A percentile compares a stretch with the other conserved stretches of the same genome.
Conservation (phyloP, 495 filamentous ascomycete genomes). For the Aspergillus saccharolyticus region DNA sequence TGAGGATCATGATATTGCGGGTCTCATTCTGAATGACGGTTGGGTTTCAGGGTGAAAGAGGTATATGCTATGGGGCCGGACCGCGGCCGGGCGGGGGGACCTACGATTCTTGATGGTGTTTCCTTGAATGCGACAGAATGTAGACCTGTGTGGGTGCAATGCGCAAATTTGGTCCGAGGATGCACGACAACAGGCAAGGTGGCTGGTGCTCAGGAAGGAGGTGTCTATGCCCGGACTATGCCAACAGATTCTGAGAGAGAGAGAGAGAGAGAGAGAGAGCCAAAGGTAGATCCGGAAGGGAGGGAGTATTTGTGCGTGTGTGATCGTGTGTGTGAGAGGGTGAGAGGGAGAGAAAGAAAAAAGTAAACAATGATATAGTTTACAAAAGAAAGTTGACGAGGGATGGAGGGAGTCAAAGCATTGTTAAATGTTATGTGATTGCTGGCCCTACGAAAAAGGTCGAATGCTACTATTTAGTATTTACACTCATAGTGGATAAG, state of each 20-base stretch:
- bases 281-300: background rate
- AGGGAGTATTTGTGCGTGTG: too few relatives aligned
- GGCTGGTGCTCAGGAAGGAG: background rate
- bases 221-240: background rate
- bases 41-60: constrained; percentile 1
- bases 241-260: background rate
- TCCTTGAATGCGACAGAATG: background rate
- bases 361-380: constrained; percentile 1
- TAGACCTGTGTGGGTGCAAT: background rate
- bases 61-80: constrained; percentile 8
- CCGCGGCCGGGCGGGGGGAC: constrained; percentile 17
- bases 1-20: constrained; percentile 1
- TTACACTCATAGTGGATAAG: constrained; percentile 18
- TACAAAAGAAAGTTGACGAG: constrained; percentile 8
- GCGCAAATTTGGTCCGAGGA: too few relatives aligned
- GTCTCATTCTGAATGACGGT: constrained; percentile 1
- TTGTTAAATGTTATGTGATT: constrained; percentile 31
- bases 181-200: background rate
- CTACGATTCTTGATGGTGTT: constrained; percentile 4
- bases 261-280: background rate
- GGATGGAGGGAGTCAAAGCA: constrained; percentile 28
- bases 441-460: constrained; percentile 23
- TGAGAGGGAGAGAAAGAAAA: constrained; percentile 6
- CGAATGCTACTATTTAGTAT: constrained; percentile 18
- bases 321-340: too few relatives aligned